Conservation (phyloP, 306 rosid species). For the Fragaria nilgerrensis region DNA sequence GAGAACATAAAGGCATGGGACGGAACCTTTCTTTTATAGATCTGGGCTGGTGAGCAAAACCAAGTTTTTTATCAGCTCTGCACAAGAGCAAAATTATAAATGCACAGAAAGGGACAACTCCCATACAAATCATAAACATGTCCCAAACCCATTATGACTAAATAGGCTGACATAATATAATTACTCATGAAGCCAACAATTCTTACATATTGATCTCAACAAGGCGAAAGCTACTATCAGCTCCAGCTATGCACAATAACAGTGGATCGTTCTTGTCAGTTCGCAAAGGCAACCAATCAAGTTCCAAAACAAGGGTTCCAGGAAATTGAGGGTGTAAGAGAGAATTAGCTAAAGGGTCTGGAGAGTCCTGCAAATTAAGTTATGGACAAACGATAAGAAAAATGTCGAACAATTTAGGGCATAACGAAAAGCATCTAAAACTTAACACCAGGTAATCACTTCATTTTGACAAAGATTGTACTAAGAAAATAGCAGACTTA, state of each 20-base stretch:
- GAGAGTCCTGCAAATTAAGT: constrained; percentile 64
- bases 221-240: constrained; percentile 95
- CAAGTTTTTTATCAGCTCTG: constrained; percentile 63
- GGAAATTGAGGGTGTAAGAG: constrained; percentile 90
- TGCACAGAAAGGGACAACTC: constrained; percentile 16
- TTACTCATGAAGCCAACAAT: constrained; percentile 14
- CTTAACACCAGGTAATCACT: neutral
- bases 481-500: neutral
- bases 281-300: constrained; percentile 97
- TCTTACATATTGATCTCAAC: constrained; percentile 59
- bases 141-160: neutral
- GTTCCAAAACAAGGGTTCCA: constrained; percentile 90
- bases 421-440: neutral
- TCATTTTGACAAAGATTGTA: neutral
- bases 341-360: constrained; percentile 91
- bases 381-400: constrained; percentile 1
- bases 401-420: neutral
- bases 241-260: constrained; percentile 95
- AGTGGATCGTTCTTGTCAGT: constrained; percentile 77
- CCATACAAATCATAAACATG: neutral
- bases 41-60: constrained; percentile 46
- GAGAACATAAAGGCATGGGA: constrained; percentile 92
- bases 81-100: constrained; percentile 25
- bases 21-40: constrained; percentile 74
- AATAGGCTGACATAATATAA: neutral